Percentiles rank a stretch among this genome's conserved stretches.
phyloP scores from a whole-genome alignment of 805 yeast species.

The Isabelozyma gotoi region DNA sequence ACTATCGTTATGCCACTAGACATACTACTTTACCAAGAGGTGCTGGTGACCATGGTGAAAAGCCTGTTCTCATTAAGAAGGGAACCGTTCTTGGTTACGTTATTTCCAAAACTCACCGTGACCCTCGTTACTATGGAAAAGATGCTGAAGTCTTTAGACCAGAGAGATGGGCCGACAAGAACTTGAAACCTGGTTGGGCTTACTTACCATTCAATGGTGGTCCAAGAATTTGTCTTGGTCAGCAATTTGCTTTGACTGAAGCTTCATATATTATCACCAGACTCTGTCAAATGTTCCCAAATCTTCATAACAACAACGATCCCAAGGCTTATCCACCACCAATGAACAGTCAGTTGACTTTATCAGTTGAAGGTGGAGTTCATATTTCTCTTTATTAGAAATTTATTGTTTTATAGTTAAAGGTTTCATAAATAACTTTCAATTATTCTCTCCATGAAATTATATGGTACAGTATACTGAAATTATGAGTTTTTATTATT shows the following conservation, averaged over 20 bases:
- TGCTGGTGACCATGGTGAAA: constrained; percentile 18
- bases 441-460: too few species aligned
- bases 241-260: constrained; percentile 56
- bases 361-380: constrained; percentile 13
- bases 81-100: constrained; percentile 11
- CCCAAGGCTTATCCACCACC: constrained; percentile 11
- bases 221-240: constrained; percentile 55
- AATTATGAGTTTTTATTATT: too few species aligned
- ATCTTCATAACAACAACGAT: constrained; percentile 10
- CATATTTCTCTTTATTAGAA: constrained; percentile 10
- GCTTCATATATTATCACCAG: constrained; percentile 44
- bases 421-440: too few species aligned
- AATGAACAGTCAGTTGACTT: constrained; percentile 14
- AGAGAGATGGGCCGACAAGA: constrained; percentile 46
- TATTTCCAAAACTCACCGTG: constrained; percentile 11
- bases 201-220: constrained; percentile 57
- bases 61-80: constrained; percentile 10
- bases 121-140: constrained; percentile 35
- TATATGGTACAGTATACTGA: too few species aligned
- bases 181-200: constrained; percentile 42
- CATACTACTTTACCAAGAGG: constrained; percentile 23
- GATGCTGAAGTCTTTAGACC: constrained; percentile 47
- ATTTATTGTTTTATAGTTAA: neutral
- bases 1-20: constrained; percentile 19
- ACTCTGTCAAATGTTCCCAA: constrained; percentile 26